Base-by-base conservation (phyloP, 768 basidiomycete species). In the Hydnomerulius pinastri region DNA sequence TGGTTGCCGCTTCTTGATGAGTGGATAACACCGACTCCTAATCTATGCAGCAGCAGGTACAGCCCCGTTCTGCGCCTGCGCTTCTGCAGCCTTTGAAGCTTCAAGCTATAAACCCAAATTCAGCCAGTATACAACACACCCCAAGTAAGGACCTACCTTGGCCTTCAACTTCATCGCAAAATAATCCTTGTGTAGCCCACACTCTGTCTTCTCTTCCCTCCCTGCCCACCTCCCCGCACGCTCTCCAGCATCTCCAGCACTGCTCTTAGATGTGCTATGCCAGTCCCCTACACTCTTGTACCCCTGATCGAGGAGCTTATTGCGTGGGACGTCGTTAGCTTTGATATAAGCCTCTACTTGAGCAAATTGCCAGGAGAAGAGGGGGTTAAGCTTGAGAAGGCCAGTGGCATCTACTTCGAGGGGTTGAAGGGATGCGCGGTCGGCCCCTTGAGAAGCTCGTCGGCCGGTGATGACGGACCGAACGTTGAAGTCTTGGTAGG, bases 211-310 rank as follows among this genome's bases (percentile, higher is more conserved):
- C 35, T 73, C 73, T 53, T 78, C 77, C 65, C 79, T 86, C 6
- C 90, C 92, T 2, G 87, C 85, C 97, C 97, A 99, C 46, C 97
- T 74, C 1, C 96, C 96, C 2, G 87, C 85, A 21, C 97, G 81
- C 71, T 99, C 97, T 4, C 78, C 80, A 0, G 66, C 70, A 52
- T 91, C 91, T 35, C 87, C 80, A 8, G 73, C 74, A 0, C 81
- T 85, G 53, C 84, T 85, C 58, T 69, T 77, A n/a, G 67, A 69
- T 0, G 97, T 99, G 54, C 92, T 95, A 71, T 99, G 97, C 90
- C 95, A 96, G 70, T 99, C 97, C 4, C 97, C 97, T 55, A 99
- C 84, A 63, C 91, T 93, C 60, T 86, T 87, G 75, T 98, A 99
- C 3, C 97, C 97, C 65, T 92, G 83, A 52, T 83, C 83, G 33